Evolutionary conservation across 225 moss, liverwort and hornwort genomes (phyloP), one percentile per base, ranked within the genome.

Genomic region (Marchantia polymorpha): DNA sequence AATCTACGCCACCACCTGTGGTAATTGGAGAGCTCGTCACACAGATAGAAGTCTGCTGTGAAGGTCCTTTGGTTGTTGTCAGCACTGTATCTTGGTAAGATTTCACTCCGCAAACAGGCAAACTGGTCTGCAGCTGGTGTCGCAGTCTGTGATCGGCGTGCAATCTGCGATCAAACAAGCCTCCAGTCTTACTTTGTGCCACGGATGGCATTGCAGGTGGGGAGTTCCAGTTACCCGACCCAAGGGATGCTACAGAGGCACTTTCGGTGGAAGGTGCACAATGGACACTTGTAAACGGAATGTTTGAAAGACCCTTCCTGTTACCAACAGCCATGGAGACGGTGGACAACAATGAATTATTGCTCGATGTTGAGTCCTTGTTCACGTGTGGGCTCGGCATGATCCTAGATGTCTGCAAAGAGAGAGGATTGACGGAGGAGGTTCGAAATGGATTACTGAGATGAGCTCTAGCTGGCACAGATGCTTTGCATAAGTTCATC

Each of bases 401-500:
- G 30, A 69, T 39, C 68, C 69, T 69, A 52, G 78, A 54, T 17
- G 52, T 29, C 51, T 56, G 78, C 51, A 69, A 4, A 20, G 78
- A 69, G 19, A 60, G 29, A 78, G 78, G 50, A 48, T 66, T 78
- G 15, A 69, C 10, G 25, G 67, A 54, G 52, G 78, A 68, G 10
- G 78, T 69, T 17, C 55, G 30, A 69, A 26, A 79, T 53, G 68
- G 78, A 56, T 53, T 69, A 55, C 9, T 54, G 0, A 30, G 56
- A 12, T 31, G 69, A 31, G 69, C 16, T 79, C 67, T 53, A n/a
- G 30, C 69, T 79, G 39, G 78, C 31, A 69, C 53, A 10, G 52
- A 31, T 58, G 80, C 39, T 61, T 73, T 80, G 60, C 26, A 73
- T 22, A 80, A 25, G 72, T 64, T 72, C 80, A 52, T 73, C 60